Evolutionary conservation across 1,139 yeast species (phyloP).

Genomic region (Diutina mesorugosa): DNA sequence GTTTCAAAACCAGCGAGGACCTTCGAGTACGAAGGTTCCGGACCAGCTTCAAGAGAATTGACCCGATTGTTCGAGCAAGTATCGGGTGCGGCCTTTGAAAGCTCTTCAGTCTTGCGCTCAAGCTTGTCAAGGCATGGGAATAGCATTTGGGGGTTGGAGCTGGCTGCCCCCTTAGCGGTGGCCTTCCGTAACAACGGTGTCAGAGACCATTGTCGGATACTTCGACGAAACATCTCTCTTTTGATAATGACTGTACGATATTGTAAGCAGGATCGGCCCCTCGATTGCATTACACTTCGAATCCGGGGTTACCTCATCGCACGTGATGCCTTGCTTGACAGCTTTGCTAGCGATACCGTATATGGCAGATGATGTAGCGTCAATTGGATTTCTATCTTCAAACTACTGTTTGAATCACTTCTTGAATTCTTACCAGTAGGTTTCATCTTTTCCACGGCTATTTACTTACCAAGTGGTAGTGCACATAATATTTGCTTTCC

Average conservation of each 20-base stretch:
- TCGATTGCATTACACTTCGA: background rate
- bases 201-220: background rate
- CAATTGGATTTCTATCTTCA: no score
- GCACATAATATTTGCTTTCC: background rate
- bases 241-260: background rate
- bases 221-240: background rate
- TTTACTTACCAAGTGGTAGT: background rate
- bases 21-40: conserved; percentile 74
- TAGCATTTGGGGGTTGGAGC: conserved; percentile 50
- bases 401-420: no score
- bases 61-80: conserved; percentile 10
- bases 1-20: conserved; percentile 57
- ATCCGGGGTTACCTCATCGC: background rate
- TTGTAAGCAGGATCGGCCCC: background rate
- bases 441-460: background rate
- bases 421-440: no score
- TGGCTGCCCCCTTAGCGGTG: conserved; percentile 2
- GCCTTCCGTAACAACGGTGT: background rate
- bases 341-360: background rate
- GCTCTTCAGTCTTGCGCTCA: conserved; percentile 41
- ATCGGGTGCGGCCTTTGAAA: conserved; percentile 5
- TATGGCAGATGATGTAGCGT: no score
- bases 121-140: conserved; percentile 81
- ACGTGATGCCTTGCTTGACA: background rate
- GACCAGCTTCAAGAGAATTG: conserved; percentile 51